Conservation (phyloP, 805 yeast species). For the Saccharomycopsis sp. region DNA sequence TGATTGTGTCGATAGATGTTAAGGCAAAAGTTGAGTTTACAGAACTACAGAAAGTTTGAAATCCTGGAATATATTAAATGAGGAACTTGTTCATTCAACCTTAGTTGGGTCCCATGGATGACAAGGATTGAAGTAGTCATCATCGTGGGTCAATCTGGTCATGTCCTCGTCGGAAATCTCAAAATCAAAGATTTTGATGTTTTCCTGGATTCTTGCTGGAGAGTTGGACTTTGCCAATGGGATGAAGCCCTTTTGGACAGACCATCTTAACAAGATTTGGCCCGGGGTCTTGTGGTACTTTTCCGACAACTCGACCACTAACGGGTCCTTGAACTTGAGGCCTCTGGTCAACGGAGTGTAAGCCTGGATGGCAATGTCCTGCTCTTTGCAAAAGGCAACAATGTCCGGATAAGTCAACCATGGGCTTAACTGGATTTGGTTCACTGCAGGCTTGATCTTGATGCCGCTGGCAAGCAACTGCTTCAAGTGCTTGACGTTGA, state of each 20-base stretch:
- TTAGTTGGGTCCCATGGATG: not conserved
- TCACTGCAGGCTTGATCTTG: conserved; percentile 51
- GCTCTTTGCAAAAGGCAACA: conserved; percentile 33
- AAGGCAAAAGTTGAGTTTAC: no score
- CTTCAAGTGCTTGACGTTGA: conserved; percentile 42
- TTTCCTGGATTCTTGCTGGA: conserved; percentile 31
- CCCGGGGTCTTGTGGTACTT: conserved; percentile 67
- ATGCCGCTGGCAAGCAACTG: conserved; percentile 41
- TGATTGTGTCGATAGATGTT: no score
- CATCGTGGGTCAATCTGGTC: conserved; percentile 29
- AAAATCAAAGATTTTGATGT: conserved; percentile 35
- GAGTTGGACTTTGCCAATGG: conserved; percentile 42
- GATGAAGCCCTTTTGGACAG: conserved; percentile 45
- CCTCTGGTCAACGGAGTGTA: conserved; percentile 60
- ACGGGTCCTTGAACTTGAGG: conserved; percentile 36
- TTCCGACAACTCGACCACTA: conserved; percentile 89
- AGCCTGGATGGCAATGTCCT: conserved; percentile 48
- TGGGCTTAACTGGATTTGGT: conserved; percentile 74
- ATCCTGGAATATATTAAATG: no score
- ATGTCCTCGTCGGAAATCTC: conserved; percentile 33
- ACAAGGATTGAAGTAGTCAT: conserved; percentile 22
- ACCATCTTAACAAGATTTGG: conserved; percentile 52
- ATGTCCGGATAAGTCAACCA: conserved; percentile 37
- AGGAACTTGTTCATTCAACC: no score
- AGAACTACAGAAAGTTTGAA: no score